Evolutionary conservation across 2,329 filamentous ascomycete species (phyloP).

Genomic region (Penicillium polonicum): DNA sequence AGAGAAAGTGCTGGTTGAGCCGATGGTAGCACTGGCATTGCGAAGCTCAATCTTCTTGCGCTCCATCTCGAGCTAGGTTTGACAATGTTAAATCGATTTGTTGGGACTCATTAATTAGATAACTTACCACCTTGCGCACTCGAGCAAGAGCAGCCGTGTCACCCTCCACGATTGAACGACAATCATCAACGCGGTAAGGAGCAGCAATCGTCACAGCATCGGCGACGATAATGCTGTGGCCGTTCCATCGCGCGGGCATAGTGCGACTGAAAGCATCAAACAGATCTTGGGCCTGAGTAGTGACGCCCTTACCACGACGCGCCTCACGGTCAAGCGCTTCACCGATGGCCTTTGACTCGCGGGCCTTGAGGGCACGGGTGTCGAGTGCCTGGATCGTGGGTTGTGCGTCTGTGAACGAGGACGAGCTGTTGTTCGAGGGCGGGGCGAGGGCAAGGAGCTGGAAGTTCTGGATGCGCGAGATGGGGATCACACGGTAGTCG

Average conservation of each 20-base stretch:
- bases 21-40: constrained; percentile 41
- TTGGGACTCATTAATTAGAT: background rate
- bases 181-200: constrained; percentile 59
- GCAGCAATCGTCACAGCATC: constrained; percentile 59
- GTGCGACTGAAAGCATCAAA: constrained; percentile 62
- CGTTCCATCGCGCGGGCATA: constrained; percentile 61
- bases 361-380: constrained; percentile 52
- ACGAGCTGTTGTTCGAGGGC: constrained; percentile 28
- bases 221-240: constrained; percentile 58
- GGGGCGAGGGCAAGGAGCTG: constrained; percentile 50
- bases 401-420: constrained; percentile 51
- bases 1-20: constrained; percentile 32
- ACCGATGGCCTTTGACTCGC: constrained; percentile 56
- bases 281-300: constrained; percentile 60
- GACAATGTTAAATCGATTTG: constrained; percentile 1
- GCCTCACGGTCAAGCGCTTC: constrained; percentile 58
- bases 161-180: constrained; percentile 43
- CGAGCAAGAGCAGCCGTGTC: constrained; percentile 44
- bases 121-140: constrained; percentile 51
- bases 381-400: constrained; percentile 50
- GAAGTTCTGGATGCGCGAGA: constrained; percentile 59
- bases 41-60: constrained; percentile 49
- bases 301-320: constrained; percentile 61
- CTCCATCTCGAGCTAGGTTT: constrained; percentile 47
- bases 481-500: constrained; percentile 61